Conservation (phyloP, 192 early-diverging fungal species). For the Coemansia sp. region DNA sequence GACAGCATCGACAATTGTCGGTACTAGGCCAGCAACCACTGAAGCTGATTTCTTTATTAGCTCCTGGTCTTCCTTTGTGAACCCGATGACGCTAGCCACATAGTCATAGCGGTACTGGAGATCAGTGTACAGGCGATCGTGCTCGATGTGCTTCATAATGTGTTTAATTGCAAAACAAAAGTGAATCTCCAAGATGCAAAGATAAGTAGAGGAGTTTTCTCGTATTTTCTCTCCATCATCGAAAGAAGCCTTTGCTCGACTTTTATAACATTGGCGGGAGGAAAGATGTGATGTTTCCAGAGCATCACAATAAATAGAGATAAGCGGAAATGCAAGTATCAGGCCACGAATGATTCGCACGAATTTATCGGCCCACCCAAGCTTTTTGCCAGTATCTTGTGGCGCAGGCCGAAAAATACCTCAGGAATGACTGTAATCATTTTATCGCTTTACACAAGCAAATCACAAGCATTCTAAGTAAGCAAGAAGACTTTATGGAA, state of each 20-base stretch:
- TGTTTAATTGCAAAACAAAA: neutral
- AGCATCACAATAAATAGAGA: neutral
- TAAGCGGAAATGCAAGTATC: neutral
- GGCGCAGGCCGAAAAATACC: neutral
- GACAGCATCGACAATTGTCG: constrained; percentile 74
- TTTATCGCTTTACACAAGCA: too few relatives aligned
- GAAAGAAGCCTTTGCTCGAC: neutral
- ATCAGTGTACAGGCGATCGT: constrained; percentile 68
- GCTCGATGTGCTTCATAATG: constrained; percentile 59
- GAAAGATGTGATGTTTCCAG: neutral
- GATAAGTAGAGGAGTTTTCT: neutral
- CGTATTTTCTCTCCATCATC: neutral
- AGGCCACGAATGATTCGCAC: neutral
- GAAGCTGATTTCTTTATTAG: constrained; percentile 66
- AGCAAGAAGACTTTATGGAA: too few relatives aligned
- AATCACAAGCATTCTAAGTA: too few relatives aligned
- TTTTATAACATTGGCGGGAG: neutral
- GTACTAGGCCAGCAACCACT: constrained; percentile 65
- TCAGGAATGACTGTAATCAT: too few relatives aligned
- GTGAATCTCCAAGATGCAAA: neutral
- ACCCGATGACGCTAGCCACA: constrained; percentile 71
- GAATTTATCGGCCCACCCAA: neutral
- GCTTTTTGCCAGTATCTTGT: neutral
- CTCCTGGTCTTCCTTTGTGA: constrained; percentile 66
- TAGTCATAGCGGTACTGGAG: constrained; percentile 76